Percentiles rank a stretch among this genome's conserved stretches.
Conservation (phyloP, 768 basidiomycete species). For the Amanita brunnescens region DNA sequence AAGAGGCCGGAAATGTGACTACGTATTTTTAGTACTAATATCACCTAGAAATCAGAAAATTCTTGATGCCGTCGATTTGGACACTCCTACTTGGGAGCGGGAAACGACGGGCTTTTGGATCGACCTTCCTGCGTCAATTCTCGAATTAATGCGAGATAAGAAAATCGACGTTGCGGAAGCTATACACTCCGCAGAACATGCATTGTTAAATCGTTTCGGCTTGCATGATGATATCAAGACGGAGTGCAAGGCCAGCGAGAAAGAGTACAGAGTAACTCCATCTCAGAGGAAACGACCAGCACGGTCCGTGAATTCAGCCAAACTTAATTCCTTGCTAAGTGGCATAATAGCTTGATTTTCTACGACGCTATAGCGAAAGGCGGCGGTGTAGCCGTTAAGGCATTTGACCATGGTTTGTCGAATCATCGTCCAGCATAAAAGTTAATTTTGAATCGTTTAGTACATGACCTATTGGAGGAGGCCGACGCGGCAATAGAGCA, state of each 20-base stretch:
- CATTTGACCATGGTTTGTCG: conserved; percentile 68
- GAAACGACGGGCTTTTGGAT: conserved; percentile 74
- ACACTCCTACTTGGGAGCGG: conserved; percentile 70
- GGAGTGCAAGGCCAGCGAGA: conserved; percentile 76
- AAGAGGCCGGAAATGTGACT: not conserved
- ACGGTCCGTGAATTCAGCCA: conserved; percentile 27
- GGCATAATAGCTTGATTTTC: conserved; percentile 58
- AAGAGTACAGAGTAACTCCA: conserved; percentile 50
- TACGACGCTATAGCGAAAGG: conserved; percentile 64
- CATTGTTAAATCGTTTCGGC: conserved; percentile 69
- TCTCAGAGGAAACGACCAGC: conserved; percentile 61
- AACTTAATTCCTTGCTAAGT: not conserved
- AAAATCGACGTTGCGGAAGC: conserved; percentile 64
- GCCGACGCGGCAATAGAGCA: conserved; percentile 48
- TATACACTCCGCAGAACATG: conserved; percentile 82
- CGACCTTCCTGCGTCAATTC: conserved; percentile 49
- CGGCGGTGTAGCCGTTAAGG: conserved; percentile 69
- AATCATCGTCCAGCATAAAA: not conserved
- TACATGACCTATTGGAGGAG: conserved; percentile 47
- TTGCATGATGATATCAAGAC: conserved; percentile 64
- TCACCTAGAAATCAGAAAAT: conserved; percentile 47
- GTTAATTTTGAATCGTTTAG: conserved; percentile 21
- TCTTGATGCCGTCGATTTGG: conserved; percentile 69
- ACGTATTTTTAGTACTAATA: not conserved
- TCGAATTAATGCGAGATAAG: conserved; percentile 46